Evolutionary conservation across 2,329 filamentous ascomycete species (phyloP).

Genomic region (Stylonectria norvegica): DNA sequence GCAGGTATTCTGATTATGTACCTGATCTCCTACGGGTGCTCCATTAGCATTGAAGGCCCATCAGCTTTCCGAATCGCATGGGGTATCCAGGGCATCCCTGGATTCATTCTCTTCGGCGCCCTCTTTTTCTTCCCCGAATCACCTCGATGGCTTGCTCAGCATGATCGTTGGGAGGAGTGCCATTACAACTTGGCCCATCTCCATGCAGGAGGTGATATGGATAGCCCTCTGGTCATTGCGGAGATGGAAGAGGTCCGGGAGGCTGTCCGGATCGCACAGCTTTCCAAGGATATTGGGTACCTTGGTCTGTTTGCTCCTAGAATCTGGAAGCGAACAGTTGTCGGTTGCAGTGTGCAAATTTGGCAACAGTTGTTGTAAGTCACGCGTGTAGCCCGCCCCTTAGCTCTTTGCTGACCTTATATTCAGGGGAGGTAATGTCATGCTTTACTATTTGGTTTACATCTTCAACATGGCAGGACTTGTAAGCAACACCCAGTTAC

Average conservation of each 20-base stretch:
- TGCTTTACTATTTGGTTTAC: slow-evolving; percentile 60
- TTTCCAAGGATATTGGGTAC: slow-evolving; percentile 38
- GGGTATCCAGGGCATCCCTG: slow-evolving; percentile 62
- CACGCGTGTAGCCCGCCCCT: accelerated
- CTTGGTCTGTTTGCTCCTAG: slow-evolving; percentile 43
- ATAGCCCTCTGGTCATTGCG: slow-evolving; percentile 53
- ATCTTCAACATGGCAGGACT: slow-evolving; percentile 60
- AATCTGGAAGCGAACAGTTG: slow-evolving; percentile 50
- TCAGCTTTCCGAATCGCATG: slow-evolving; percentile 62
- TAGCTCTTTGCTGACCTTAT: background rate
- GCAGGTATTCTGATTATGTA: slow-evolving; percentile 68
- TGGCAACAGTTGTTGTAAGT: slow-evolving; percentile 49
- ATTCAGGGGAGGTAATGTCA: slow-evolving; percentile 47
- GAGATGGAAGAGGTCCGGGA: slow-evolving; percentile 54
- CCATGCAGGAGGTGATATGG: slow-evolving; percentile 52
- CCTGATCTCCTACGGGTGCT: slow-evolving; percentile 63
- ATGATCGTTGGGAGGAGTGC: slow-evolving; percentile 57
- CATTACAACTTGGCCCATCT: slow-evolving; percentile 52
- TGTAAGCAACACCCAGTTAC: slow-evolving; percentile 6
- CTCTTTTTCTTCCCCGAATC: slow-evolving; percentile 60
- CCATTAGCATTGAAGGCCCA: slow-evolving; percentile 48
- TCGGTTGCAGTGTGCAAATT: slow-evolving; percentile 49
- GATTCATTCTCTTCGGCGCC: slow-evolving; percentile 53
- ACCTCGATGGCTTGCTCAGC: slow-evolving; percentile 60
- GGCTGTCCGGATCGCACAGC: slow-evolving; percentile 35